Conservation (phyloP, 2,329 filamentous ascomycete species). For the Hirsutella minnesotensis region DNA sequence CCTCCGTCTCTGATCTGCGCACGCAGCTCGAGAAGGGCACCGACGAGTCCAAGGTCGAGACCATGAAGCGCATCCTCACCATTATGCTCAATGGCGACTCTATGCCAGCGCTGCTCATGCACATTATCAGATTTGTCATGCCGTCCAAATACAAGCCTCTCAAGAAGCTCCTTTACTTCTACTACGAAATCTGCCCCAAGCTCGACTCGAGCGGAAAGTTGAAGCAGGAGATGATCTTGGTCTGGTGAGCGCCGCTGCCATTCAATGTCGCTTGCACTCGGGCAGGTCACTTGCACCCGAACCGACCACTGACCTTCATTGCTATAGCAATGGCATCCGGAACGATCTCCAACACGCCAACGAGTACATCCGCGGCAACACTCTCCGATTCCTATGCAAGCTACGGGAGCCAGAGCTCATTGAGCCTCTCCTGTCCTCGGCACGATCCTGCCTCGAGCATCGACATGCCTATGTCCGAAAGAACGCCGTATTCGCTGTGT, state of each 20-base stretch:
- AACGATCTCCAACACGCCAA: conserved; percentile 96
- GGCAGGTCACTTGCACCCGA: too few species aligned
- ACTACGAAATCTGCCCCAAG: conserved; percentile 98
- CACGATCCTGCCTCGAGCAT: conserved; percentile 85
- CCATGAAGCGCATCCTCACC: conserved; percentile 90
- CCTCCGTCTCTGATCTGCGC: conserved; percentile 80
- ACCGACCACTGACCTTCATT: too few species aligned
- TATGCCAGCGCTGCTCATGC: conserved; percentile 93
- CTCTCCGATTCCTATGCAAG: conserved; percentile 95
- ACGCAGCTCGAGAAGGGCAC: conserved; percentile 88
- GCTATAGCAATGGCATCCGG: conserved; percentile 79
- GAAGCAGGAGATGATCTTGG: conserved; percentile 98
- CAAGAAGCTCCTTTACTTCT: conserved; percentile 98
- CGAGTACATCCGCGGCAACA: conserved; percentile 96
- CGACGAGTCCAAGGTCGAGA: conserved; percentile 86
- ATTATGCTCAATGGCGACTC: conserved; percentile 98
- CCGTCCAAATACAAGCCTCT: conserved; percentile 91
- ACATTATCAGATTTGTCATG: conserved; percentile 99
- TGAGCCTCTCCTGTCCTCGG: conserved; percentile 87
- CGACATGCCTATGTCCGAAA: conserved; percentile 96
- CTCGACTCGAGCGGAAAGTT: conserved; percentile 84
- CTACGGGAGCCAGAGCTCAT: conserved; percentile 91
- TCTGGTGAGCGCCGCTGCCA: conserved; percentile 55
- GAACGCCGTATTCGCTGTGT: conserved; percentile 90
- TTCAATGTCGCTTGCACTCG: not conserved